phyloP scores from a whole-genome alignment of 2,329 filamentous ascomycete genomes.

The Lecanosticta acicola region DNA sequence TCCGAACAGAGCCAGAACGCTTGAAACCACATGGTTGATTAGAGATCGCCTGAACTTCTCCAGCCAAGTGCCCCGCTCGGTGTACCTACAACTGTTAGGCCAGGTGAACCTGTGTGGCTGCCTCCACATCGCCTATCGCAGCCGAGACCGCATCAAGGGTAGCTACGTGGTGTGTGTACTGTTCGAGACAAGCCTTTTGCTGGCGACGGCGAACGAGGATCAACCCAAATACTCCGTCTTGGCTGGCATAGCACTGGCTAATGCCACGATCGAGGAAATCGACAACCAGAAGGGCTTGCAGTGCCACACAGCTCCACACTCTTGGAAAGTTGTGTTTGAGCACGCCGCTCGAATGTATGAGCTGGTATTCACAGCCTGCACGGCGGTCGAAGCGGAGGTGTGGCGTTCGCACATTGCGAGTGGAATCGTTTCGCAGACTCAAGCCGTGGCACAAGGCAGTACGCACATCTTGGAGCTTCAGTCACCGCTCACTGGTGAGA shows the following conservation, averaged over 20 bases:
- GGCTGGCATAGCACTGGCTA: conserved; percentile 64
- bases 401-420: conserved; percentile 68
- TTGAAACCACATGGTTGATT: conserved; percentile 78
- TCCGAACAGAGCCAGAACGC: conserved; percentile 58
- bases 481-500: conserved; percentile 61
- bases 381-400: conserved; percentile 67
- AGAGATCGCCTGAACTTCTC: conserved; percentile 75
- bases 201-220: conserved; percentile 63
- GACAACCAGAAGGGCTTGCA: conserved; percentile 77
- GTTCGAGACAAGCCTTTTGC: conserved; percentile 73
- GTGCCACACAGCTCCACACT: conserved; percentile 78
- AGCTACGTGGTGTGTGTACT: conserved; percentile 79
- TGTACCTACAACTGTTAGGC: conserved; percentile 69
- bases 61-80: conserved; percentile 53
- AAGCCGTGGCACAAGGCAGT: conserved; percentile 46
- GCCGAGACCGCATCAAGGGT: conserved; percentile 60
- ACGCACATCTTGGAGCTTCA: conserved; percentile 49
- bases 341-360: conserved; percentile 72
- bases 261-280: conserved; percentile 61
- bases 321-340: conserved; percentile 89
- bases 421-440: conserved; percentile 46
- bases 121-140: conserved; percentile 77
- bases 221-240: conserved; percentile 66
- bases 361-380: conserved; percentile 80
- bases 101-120: conserved; percentile 76